Conservation (phyloP, 1,284 basidiomycete genomes). For the Moesziomyces antarcticus region DNA sequence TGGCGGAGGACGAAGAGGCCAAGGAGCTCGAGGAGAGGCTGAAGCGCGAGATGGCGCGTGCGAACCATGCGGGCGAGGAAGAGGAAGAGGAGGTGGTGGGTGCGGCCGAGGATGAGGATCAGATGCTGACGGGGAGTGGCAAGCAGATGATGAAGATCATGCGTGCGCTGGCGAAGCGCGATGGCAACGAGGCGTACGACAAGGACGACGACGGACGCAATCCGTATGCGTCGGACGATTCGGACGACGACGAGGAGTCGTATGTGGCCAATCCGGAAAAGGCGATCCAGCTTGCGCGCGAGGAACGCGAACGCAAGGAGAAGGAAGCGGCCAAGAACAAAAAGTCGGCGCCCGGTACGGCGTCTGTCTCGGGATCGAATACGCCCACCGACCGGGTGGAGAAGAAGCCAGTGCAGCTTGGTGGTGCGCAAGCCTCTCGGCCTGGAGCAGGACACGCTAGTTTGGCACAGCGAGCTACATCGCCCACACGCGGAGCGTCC, state of each 20-base stretch:
- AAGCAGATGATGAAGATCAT: constrained; percentile 68
- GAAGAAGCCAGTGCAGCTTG: constrained; percentile 33
- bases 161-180: constrained; percentile 60
- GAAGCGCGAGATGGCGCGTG: constrained; percentile 65
- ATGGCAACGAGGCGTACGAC: constrained; percentile 65
- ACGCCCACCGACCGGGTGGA: constrained; percentile 37
- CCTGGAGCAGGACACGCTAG: constrained; percentile 57
- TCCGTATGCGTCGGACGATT: constrained; percentile 62
- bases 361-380: constrained; percentile 42
- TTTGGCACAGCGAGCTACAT: constrained; percentile 56
- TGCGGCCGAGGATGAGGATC: constrained; percentile 53
- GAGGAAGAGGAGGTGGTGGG: constrained; percentile 43
- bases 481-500: constrained; percentile 39
- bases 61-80: constrained; percentile 53
- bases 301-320: constrained; percentile 59
- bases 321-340: constrained; percentile 47
- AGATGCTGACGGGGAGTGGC: constrained; percentile 62
- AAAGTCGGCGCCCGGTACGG: constrained; percentile 19
- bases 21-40: constrained; percentile 65
- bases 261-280: constrained; percentile 66
- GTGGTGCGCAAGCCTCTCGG: constrained; percentile 14
- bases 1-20: constrained; percentile 61
- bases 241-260: constrained; percentile 62
- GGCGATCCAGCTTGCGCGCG: constrained; percentile 63
- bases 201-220: constrained; percentile 65